These are phyloP conservation scores for Kodamaea nitidulidarum DNA, from an alignment of 805 yeast species.

Conservation along the genomic window DNA sequence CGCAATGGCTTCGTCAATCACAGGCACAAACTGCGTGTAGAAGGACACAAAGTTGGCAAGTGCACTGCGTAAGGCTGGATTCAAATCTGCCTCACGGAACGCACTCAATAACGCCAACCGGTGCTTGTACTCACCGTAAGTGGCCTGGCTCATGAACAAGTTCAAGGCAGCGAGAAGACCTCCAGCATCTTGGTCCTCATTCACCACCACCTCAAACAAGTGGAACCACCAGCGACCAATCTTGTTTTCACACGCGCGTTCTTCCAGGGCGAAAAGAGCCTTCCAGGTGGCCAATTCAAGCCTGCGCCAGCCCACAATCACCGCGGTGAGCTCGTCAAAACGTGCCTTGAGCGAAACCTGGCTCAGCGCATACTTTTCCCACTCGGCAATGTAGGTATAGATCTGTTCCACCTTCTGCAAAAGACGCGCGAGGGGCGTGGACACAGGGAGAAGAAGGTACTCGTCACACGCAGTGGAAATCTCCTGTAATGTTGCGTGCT, in stretches of 20 bases:
- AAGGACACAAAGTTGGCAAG: constrained; percentile 57
- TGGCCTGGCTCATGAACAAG: constrained; percentile 68
- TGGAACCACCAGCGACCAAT: constrained; percentile 90
- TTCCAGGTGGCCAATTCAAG: constrained; percentile 86
- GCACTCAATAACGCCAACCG: constrained; percentile 63
- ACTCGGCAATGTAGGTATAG: constrained; percentile 76
- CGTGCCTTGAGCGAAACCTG: constrained; percentile 61
- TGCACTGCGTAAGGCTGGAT: constrained; percentile 27
- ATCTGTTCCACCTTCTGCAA: constrained; percentile 84
- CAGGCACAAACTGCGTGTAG: constrained; percentile 60
- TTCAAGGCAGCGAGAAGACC: constrained; percentile 56
- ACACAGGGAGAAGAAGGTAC: constrained; percentile 55
- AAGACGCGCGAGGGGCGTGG: constrained; percentile 71
- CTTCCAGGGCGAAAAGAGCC: constrained; percentile 65
- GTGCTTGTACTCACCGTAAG: constrained; percentile 66
- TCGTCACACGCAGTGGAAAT: constrained; percentile 63
- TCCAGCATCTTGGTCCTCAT: constrained; percentile 33
- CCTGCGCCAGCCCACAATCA: constrained; percentile 89
- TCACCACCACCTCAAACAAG: constrained; percentile 73
- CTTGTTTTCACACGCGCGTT: constrained; percentile 38
- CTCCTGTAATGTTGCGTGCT: constrained; percentile 82
- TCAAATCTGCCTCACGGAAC: constrained; percentile 39
- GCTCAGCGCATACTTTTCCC: constrained; percentile 88
- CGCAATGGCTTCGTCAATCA: constrained; percentile 43
- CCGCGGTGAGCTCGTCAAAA: constrained; percentile 53